phyloP scores from a whole-genome alignment of 768 basidiomycete species.

The Rhodotorula sphaerocarpa region DNA sequence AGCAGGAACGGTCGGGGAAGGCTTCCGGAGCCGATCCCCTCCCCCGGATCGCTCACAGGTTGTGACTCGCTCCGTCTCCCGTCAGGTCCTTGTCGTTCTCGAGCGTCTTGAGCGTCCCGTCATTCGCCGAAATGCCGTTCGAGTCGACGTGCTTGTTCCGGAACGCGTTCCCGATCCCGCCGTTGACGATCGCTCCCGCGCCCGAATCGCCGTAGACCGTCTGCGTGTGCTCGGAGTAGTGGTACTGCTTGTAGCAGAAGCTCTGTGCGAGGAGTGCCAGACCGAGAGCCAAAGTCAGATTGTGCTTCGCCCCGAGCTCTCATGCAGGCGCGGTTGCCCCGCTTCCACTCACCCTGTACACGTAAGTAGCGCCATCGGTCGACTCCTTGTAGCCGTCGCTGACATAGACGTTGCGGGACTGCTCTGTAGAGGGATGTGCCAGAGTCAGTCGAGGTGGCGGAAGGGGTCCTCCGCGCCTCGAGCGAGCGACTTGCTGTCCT shows the following conservation, averaged over 20 bases:
- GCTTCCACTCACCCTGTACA: constrained; percentile 6
- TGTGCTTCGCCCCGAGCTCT: too few relatives aligned
- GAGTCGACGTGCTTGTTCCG: background rate
- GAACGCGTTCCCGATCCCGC: background rate
- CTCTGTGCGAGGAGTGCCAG: background rate
- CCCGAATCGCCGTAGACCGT: background rate
- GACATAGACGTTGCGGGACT: background rate
- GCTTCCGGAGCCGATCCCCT: too few relatives aligned
- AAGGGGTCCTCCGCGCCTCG: too few relatives aligned
- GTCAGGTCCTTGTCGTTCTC: background rate
- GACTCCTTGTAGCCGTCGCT: constrained; percentile 1
- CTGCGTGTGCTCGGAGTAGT: constrained; percentile 2
- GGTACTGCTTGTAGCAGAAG: constrained; percentile 3
- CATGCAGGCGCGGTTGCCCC: too few relatives aligned
- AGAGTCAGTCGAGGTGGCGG: too few relatives aligned
- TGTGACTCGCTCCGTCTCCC: too few relatives aligned
- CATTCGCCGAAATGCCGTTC: background rate
- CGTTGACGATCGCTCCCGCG: constrained; percentile 3
- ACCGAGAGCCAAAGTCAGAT: too few relatives aligned
- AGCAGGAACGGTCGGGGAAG: too few relatives aligned
- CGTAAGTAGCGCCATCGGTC: background rate
- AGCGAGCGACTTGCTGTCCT: background rate
- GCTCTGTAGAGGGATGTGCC: background rate
- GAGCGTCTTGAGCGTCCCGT: constrained; percentile 1
- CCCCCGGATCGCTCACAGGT: too few relatives aligned